A percentile compares a stretch with the other conserved stretches of the same genome.
These are phyloP conservation scores for Pseudogymnoascus sp. DNA, from an alignment of 2,329 filamentous ascomycete genomes.

Conservation along the genomic window DNA sequence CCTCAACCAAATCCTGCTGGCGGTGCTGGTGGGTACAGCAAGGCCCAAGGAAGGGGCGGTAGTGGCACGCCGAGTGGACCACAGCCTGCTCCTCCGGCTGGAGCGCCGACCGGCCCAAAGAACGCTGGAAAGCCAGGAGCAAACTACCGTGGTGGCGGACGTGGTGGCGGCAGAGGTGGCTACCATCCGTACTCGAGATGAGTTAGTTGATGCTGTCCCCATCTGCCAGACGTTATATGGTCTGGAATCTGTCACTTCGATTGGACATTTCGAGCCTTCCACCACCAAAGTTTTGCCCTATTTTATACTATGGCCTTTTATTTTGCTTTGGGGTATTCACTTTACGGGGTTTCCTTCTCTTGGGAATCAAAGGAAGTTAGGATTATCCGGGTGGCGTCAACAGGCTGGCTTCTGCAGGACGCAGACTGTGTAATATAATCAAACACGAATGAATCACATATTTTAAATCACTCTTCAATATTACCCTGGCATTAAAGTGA, in stretches of 20 bases:
- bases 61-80: constrained; percentile 25
- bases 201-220: background rate
- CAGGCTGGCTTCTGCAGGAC: background rate
- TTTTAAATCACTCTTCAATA: background rate
- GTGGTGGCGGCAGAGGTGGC: constrained; percentile 63
- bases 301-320: background rate
- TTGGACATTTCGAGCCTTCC: background rate
- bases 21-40: constrained; percentile 33
- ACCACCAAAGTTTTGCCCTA: background rate
- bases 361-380: constrained; percentile 2
- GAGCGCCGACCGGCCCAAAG: constrained; percentile 89
- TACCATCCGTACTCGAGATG: constrained; percentile 67
- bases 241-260: background rate
- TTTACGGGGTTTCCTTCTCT: background rate
- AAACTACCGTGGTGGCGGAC: constrained; percentile 85
- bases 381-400: constrained; percentile 7
- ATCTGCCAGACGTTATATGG: background rate
- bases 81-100: constrained; percentile 57
- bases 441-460: background rate
- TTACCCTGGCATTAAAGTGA: background rate
- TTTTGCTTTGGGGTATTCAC: background rate
- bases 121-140: constrained; percentile 86
- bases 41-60: constrained; percentile 16
- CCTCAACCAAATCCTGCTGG: constrained; percentile 63
- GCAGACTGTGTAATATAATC: constrained; percentile 6